A percentile compares a stretch with the other conserved stretches of the same genome.
Evolutionary conservation across 2,329 filamentous ascomycete genomes (phyloP).

Genomic region (Paraconiothyrium brasiliense): DNA sequence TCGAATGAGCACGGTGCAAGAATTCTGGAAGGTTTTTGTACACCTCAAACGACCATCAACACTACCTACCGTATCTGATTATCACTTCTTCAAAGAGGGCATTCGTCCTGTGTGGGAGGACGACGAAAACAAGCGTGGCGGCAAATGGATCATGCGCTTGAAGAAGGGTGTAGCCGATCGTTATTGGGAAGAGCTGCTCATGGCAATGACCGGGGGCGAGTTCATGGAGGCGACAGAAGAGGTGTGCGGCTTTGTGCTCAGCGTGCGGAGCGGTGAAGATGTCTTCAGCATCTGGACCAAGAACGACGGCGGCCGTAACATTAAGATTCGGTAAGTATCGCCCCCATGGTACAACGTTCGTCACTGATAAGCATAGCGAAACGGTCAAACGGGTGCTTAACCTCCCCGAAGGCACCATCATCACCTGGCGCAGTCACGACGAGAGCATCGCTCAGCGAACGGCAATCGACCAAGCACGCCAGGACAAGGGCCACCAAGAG

Average conservation of each 20-base stretch:
- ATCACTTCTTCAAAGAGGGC: conserved; percentile 96
- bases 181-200: conserved; percentile 93
- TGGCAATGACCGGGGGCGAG: conserved; percentile 92
- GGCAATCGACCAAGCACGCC: conserved; percentile 88
- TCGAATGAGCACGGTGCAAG: conserved; percentile 81
- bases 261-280: conserved; percentile 93
- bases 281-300: conserved; percentile 98
- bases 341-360: not conserved
- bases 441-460: conserved; percentile 92
- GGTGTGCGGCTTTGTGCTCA: conserved; percentile 93
- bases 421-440: conserved; percentile 96
- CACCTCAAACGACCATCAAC: conserved; percentile 90
- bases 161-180: conserved; percentile 98
- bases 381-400: conserved; percentile 90
- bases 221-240: conserved; percentile 93
- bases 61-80: conserved; percentile 92
- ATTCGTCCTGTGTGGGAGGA: conserved; percentile 99
- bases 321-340: conserved; percentile 85
- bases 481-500: conserved; percentile 73
- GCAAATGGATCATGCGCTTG: conserved; percentile 95
- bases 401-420: conserved; percentile 86
- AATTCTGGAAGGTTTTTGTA: conserved; percentile 88
- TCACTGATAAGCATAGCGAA: conserved; percentile 68
- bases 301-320: conserved; percentile 89
- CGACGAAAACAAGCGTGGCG: conserved; percentile 92